Evolutionary conservation across 2,329 filamentous ascomycete species (phyloP).

Genomic region (Aspergillus bombycis): DNA sequence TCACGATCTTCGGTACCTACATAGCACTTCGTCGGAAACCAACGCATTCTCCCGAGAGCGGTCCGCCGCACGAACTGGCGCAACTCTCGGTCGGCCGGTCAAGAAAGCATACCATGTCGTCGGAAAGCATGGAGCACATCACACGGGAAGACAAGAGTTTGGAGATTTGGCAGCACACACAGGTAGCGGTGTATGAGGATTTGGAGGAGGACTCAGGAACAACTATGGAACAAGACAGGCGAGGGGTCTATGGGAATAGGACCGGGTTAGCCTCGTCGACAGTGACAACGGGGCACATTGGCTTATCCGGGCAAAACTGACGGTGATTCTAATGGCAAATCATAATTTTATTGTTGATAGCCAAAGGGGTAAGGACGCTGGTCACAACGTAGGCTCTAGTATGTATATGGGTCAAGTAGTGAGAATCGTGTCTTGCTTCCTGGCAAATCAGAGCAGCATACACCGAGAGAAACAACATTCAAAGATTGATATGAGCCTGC

Average conservation of each 20-base stretch:
- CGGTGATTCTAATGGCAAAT: not conserved
- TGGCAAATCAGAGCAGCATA: too few relatives aligned
- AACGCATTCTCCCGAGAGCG: not conserved
- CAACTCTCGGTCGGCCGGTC: not conserved
- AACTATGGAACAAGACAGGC: not conserved
- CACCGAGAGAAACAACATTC: too few relatives aligned
- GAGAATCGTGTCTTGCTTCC: too few relatives aligned
- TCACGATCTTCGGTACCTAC: not conserved
- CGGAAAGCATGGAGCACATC: not conserved
- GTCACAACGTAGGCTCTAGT: too few relatives aligned
- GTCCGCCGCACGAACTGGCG: not conserved
- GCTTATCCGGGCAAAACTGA: not conserved
- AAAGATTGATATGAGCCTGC: too few relatives aligned
- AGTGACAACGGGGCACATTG: not conserved
- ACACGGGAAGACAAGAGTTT: not conserved
- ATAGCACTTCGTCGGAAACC: not conserved
- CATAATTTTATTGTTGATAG: too few relatives aligned
- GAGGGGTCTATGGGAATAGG: not conserved
- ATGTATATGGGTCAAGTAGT: too few relatives aligned
- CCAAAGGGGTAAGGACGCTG: too few relatives aligned
- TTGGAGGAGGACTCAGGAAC: not conserved
- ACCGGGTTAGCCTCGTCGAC: not conserved
- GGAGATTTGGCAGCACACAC: not conserved
- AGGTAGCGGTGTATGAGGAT: not conserved
- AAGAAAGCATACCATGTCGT: not conserved